These are phyloP conservation scores for Achaetomium macrosporum DNA, from an alignment of 2,329 filamentous ascomycete genomes.

Conservation along the genomic window DNA sequence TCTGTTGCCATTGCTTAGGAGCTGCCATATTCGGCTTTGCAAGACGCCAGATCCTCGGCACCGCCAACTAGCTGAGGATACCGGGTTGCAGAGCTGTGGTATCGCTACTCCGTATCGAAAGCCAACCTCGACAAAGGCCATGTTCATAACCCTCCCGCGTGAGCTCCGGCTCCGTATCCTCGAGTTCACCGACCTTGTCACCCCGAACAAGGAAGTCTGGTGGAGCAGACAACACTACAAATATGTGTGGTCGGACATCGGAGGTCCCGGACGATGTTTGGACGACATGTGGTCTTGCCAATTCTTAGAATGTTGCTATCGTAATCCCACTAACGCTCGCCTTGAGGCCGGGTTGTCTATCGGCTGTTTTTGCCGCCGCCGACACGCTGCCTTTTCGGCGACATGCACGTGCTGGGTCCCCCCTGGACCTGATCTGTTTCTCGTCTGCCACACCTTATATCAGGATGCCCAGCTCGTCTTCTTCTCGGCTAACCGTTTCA, in stretches of 20 bases:
- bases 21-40: too few species aligned
- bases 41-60: too few species aligned
- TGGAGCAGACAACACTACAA: background rate
- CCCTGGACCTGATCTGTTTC: background rate
- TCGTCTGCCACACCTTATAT: background rate
- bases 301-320: background rate
- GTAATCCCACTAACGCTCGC: background rate
- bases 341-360: background rate
- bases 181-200: slow-evolving; percentile 1
- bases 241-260: background rate
- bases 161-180: slow-evolving; percentile 1
- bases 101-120: too few species aligned
- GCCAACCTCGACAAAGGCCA: too few species aligned
- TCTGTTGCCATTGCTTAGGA: too few species aligned
- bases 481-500: slow-evolving; percentile 1
- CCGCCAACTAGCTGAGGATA: too few species aligned
- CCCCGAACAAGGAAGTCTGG: background rate
- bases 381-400: background rate
- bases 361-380: slow-evolving; percentile 1
- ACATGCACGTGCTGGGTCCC: slow-evolving; percentile 2
- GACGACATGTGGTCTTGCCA: background rate
- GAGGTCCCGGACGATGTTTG: too few species aligned
- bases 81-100: too few species aligned
- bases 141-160: background rate
- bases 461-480: slow-evolving; percentile 2